Evolutionary conservation across 2,329 filamentous ascomycete genomes (phyloP).

Genomic region (Dothiorella sarmentorum): DNA sequence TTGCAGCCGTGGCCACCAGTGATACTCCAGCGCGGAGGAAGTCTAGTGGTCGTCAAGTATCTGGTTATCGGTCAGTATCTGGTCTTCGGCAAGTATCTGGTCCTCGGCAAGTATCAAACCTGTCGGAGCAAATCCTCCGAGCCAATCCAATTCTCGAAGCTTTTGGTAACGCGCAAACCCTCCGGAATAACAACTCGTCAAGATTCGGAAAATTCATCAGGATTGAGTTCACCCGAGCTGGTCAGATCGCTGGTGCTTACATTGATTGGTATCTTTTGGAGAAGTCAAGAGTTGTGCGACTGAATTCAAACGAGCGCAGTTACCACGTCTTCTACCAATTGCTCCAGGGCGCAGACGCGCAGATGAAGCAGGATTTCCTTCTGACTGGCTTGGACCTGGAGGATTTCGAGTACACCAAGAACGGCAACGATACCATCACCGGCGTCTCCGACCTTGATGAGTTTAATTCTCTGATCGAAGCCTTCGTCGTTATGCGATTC

Average conservation of each 20-base stretch:
- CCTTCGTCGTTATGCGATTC: conserved; percentile 93
- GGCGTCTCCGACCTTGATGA: conserved; percentile 89
- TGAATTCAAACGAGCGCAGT: conserved; percentile 85
- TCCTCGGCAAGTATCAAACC: conserved; percentile 72
- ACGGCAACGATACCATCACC: conserved; percentile 85
- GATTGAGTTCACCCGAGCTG: conserved; percentile 85
- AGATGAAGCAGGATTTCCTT: conserved; percentile 72
- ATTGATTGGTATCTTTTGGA: conserved; percentile 99
- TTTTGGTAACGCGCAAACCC: conserved; percentile 96
- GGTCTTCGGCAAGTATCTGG: no score
- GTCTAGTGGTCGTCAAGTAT: conserved; percentile 61
- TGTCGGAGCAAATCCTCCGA: conserved; percentile 92
- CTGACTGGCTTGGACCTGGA: conserved; percentile 72
- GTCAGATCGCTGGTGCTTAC: conserved; percentile 90
- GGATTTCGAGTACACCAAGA: conserved; percentile 86
- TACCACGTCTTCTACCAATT: conserved; percentile 98
- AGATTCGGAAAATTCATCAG: conserved; percentile 98
- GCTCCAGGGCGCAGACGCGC: conserved; percentile 72
- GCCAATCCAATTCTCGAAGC: conserved; percentile 97
- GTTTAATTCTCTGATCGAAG: conserved; percentile 86
- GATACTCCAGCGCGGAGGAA: conserved; percentile 63
- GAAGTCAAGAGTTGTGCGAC: conserved; percentile 92
- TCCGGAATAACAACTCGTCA: conserved; percentile 97
- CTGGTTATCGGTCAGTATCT: no score
- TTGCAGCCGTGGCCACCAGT: conserved; percentile 86